Evolutionary conservation across 2,329 filamentous ascomycete species (phyloP).

Genomic region (Stagonosporopsis vannaccii): DNA sequence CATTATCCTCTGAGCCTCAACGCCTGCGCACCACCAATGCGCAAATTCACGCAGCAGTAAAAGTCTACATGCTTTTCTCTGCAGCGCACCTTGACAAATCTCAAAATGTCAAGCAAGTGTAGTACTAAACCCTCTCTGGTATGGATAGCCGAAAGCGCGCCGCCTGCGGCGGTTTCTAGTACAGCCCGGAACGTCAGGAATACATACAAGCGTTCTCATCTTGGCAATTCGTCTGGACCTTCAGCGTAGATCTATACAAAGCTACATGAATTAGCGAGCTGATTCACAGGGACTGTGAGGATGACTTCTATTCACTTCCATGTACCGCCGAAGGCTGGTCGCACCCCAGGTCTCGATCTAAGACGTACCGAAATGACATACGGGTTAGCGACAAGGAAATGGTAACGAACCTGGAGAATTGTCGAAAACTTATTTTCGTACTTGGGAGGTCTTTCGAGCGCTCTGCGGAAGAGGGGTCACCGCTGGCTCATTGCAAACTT

Average conservation of each 20-base stretch:
- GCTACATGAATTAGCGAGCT: no score
- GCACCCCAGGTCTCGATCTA: no score
- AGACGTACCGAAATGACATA: no score
- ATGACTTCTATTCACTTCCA: no score
- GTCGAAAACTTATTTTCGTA: background rate
- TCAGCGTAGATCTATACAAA: background rate
- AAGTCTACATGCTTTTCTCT: background rate
- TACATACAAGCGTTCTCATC: background rate
- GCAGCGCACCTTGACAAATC: background rate
- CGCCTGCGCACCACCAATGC: background rate
- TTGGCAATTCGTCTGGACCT: background rate
- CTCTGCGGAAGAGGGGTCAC: background rate
- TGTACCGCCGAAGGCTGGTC: no score
- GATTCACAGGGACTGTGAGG: no score
- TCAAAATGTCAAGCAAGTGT: background rate
- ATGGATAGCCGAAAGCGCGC: background rate
- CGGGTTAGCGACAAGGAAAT: no score
- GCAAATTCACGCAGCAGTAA: background rate
- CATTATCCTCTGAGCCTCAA: slow-evolving; percentile 2
- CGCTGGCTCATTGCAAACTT: background rate
- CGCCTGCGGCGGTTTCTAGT: background rate
- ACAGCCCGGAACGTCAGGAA: background rate
- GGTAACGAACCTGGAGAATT: background rate
- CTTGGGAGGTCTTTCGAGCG: background rate
- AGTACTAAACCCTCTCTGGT: background rate